These are phyloP conservation scores for Acanthamoeba castellanii DNA, from an alignment of 208 protist genomes.

Conservation along the genomic window DNA sequence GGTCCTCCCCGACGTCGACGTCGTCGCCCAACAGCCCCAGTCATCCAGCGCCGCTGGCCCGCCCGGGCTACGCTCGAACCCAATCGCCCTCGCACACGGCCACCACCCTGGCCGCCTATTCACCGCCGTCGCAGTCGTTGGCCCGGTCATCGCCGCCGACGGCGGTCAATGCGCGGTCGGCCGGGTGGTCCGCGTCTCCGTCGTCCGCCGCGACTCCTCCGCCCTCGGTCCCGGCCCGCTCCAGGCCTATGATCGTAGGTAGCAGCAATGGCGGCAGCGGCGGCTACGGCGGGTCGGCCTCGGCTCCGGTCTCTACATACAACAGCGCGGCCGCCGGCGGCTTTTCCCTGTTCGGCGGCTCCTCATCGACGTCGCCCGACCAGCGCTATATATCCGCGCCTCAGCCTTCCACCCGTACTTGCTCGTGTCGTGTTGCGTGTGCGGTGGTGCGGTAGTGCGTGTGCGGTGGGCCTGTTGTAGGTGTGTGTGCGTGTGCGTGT, in stretches of 20 bases:
- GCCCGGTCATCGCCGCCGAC: background rate
- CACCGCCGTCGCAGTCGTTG: background rate
- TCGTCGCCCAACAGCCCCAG: too few relatives aligned
- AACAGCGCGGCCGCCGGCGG: too few relatives aligned
- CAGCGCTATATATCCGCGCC: slow-evolving; percentile 17
- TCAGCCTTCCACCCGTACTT: slow-evolving; percentile 20
- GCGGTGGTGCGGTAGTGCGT: background rate
- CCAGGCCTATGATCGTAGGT: background rate
- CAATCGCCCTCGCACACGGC: too few relatives aligned
- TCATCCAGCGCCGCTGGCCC: too few relatives aligned
- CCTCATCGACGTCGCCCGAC: background rate
- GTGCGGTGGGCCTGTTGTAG: background rate
- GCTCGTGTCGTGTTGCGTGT: background rate
- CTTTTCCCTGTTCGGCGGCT: background rate
- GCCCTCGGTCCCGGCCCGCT: background rate
- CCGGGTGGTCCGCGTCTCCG: background rate
- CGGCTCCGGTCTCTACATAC: background rate
- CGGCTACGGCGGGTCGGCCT: background rate
- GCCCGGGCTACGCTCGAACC: background rate
- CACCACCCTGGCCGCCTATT: background rate
- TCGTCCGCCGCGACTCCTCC: background rate
- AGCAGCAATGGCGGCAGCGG: background rate
- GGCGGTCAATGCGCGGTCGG: background rate
- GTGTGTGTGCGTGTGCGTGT: background rate
- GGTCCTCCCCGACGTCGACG: too few relatives aligned